Evolutionary conservation across 2,329 filamentous ascomycete genomes (phyloP).

Genomic region (Fusarium sacchari): DNA sequence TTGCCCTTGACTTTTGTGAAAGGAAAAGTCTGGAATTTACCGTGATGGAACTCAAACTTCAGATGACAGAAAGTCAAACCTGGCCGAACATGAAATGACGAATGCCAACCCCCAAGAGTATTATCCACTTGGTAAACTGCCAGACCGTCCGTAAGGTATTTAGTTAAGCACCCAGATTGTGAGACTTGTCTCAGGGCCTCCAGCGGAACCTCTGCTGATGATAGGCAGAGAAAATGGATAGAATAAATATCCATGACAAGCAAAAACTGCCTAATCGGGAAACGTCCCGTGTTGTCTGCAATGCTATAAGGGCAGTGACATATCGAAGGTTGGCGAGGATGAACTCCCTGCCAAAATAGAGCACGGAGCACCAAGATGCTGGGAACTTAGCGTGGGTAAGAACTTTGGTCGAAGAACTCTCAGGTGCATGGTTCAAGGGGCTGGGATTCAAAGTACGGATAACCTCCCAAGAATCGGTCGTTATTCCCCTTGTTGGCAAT

Average conservation of each 20-base stretch:
- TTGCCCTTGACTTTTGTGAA: not conserved
- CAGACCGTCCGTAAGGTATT: not conserved
- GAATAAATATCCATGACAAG: not conserved
- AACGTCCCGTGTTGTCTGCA: not conserved
- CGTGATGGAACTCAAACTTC: not conserved
- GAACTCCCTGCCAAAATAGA: not conserved
- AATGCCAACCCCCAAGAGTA: not conserved
- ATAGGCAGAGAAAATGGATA: not conserved
- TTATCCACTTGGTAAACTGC: not conserved
- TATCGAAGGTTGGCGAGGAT: not conserved
- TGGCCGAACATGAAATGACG: not conserved
- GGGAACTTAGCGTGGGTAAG: not conserved
- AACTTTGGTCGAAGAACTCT: not conserved
- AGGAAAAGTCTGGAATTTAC: slow-evolving; percentile 3
- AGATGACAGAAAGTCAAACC: not conserved
- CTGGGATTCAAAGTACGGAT: not conserved
- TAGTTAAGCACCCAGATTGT: not conserved
- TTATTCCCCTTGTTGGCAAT: not conserved
- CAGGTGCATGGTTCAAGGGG: not conserved
- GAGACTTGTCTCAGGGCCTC: not conserved
- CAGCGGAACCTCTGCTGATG: not conserved
- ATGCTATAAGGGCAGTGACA: not conserved
- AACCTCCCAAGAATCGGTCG: not conserved
- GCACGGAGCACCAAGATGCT: not conserved
- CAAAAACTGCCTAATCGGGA: not conserved